Evolutionary conservation across 345 rosid genomes (phyloP).

Genomic region (Pugionium dolabratum): DNA sequence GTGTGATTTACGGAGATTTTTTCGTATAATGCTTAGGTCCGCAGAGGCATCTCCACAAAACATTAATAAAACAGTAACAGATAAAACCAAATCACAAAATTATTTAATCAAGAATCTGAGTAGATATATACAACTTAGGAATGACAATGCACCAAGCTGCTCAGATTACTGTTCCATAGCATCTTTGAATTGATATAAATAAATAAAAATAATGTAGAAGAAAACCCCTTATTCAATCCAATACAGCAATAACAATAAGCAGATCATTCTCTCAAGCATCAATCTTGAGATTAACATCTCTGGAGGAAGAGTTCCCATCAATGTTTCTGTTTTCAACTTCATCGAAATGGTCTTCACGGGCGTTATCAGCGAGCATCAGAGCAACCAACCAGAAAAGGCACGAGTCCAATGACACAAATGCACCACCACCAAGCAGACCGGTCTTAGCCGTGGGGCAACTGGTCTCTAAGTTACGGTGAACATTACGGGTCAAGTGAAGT

Average conservation of each 20-base stretch:
- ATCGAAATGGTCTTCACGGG: slow-evolving; percentile 64
- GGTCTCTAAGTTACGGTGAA: slow-evolving; percentile 45
- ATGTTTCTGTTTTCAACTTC: slow-evolving; percentile 30
- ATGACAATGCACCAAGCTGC: slow-evolving; percentile 9
- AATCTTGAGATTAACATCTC: slow-evolving; percentile 2
- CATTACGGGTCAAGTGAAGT: slow-evolving; percentile 48
- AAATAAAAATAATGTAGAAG: neutral
- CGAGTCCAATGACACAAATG: slow-evolving; percentile 63
- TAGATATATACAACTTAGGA: slow-evolving; percentile 20
- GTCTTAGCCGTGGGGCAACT: slow-evolving; percentile 75
- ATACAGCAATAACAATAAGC: neutral
- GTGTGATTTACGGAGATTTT: neutral
- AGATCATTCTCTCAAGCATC: neutral
- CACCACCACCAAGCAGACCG: slow-evolving; percentile 72
- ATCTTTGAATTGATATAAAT: too few species aligned
- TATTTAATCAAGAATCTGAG: slow-evolving; percentile 6
- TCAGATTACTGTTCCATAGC: neutral
- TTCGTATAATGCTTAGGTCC: too few species aligned
- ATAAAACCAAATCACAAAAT: slow-evolving; percentile 13
- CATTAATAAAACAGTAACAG: neutral
- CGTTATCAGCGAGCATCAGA: slow-evolving; percentile 65
- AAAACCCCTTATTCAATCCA: neutral
- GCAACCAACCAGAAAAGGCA: slow-evolving; percentile 66
- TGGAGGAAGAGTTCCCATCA: neutral
- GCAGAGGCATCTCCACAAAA: neutral